phyloP scores from a whole-genome alignment of 73 alveolate genomes.

The Breviolum minutum region DNA sequence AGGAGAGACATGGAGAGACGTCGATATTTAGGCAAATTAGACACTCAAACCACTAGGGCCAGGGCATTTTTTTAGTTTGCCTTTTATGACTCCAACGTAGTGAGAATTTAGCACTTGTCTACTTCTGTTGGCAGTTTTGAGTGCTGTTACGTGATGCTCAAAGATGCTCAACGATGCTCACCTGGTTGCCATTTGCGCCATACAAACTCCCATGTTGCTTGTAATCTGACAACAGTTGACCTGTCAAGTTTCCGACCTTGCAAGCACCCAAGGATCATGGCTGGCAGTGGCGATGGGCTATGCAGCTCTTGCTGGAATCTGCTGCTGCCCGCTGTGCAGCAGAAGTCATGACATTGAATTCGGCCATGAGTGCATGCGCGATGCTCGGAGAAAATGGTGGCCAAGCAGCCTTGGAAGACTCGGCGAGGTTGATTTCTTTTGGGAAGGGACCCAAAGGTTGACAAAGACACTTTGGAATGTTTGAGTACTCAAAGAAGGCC shows the following conservation, averaged over 20 bases:
- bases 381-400: not conserved
- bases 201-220: no score
- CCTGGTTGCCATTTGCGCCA: not conserved
- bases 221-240: no score
- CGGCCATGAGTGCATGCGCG: conserved; percentile 72
- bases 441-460: not conserved
- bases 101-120: no score
- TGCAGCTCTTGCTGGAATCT: conserved; percentile 12
- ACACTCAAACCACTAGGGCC: no score
- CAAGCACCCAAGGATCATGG: conserved; percentile 36
- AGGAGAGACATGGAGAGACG: no score
- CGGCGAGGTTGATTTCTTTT: not conserved
- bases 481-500: not conserved
- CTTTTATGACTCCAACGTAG: not conserved
- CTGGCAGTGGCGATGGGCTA: conserved; percentile 80
- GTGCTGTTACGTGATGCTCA: not conserved
- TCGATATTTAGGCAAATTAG: no score
- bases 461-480: not conserved
- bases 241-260: not conserved
- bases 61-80: not conserved
- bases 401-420: not conserved
- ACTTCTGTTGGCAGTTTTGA: no score
- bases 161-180: not conserved
- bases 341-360: conserved; percentile 27
- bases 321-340: not conserved